Evolutionary conservation across 371 early-diverging fungal genomes (phyloP).

Genomic region (Rhizopus sp.): DNA sequence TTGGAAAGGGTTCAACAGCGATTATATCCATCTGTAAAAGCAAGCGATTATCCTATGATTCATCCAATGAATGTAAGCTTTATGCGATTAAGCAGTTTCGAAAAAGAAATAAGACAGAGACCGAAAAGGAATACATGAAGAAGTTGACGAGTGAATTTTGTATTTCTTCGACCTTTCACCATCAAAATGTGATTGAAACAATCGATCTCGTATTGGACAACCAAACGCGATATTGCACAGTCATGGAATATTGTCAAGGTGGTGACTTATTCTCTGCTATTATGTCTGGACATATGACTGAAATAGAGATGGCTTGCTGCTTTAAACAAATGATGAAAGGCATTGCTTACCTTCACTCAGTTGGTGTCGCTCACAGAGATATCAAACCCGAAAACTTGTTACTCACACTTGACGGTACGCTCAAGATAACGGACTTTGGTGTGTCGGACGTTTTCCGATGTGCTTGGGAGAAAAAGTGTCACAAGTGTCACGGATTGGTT

Average conservation of each 20-base stretch:
- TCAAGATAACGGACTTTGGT: constrained; percentile 98
- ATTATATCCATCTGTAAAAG: constrained; percentile 78
- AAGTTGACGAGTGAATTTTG: constrained; percentile 89
- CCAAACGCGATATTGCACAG: constrained; percentile 86
- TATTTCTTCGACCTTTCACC: constrained; percentile 84
- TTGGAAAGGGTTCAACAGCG: constrained; percentile 88
- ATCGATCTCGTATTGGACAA: constrained; percentile 90
- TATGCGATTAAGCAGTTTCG: constrained; percentile 94
- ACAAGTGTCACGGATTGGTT: constrained; percentile 73
- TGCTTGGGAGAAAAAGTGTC: constrained; percentile 70
- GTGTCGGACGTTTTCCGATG: constrained; percentile 89
- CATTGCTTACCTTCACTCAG: constrained; percentile 82
- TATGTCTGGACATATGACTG: constrained; percentile 66
- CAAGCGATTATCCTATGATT: constrained; percentile 1
- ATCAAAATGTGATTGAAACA: constrained; percentile 88
- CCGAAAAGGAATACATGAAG: constrained; percentile 90
- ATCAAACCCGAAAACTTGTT: constrained; percentile 90
- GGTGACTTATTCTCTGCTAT: constrained; percentile 78
- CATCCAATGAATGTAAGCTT: constrained; percentile 26
- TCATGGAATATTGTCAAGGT: constrained; percentile 88
- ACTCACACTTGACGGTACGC: constrained; percentile 68
- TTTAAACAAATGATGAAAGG: constrained; percentile 90
- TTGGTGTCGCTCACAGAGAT: constrained; percentile 93
- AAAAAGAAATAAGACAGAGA: constrained; percentile 81
- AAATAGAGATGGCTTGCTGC: constrained; percentile 73